Percentiles rank a stretch among this genome's conserved stretches.
phyloP scores from a whole-genome alignment of 441 rosid genomes.

The Syzygium syzygioides region DNA sequence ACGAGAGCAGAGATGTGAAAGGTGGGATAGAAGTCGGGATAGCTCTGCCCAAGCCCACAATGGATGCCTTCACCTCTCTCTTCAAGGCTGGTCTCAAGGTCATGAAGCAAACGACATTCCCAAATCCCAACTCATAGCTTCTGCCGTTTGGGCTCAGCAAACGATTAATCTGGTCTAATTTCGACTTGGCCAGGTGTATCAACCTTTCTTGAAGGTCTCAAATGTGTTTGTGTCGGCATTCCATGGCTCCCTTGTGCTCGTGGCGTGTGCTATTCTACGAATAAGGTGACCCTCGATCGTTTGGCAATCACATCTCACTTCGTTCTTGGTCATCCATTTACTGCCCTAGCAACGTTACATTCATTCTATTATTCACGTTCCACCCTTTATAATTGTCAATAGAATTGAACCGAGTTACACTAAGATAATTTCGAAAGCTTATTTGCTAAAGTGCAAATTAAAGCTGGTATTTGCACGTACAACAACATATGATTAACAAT shows the following conservation, averaged over 20 bases:
- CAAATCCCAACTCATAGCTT: not conserved
- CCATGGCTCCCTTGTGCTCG: not conserved
- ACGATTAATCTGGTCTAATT: not conserved
- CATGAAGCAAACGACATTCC: not conserved
- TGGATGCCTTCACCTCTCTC: conserved; percentile 21
- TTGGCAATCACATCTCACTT: not conserved
- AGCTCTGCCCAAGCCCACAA: conserved; percentile 1
- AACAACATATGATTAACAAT: not conserved
- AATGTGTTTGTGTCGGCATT: not conserved
- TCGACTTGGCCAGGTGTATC: not conserved
- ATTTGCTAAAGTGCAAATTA: not conserved
- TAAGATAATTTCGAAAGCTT: not conserved
- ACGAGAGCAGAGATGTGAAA: conserved; percentile 16
- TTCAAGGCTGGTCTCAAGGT: conserved; percentile 3
- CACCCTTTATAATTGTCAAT: not conserved
- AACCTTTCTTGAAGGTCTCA: not conserved
- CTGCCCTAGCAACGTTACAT: not conserved
- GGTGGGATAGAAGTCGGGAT: conserved; percentile 37
- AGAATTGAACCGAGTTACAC: not conserved
- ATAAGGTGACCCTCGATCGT: not conserved
- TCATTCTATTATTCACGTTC: not conserved
- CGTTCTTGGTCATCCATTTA: not conserved
- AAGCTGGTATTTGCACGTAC: not conserved
- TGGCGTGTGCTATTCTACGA: not conserved
- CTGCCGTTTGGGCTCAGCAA: not conserved